Evolutionary conservation across 2,329 filamentous ascomycete genomes (phyloP).

Genomic region (Berkeleyomyces basicola): DNA sequence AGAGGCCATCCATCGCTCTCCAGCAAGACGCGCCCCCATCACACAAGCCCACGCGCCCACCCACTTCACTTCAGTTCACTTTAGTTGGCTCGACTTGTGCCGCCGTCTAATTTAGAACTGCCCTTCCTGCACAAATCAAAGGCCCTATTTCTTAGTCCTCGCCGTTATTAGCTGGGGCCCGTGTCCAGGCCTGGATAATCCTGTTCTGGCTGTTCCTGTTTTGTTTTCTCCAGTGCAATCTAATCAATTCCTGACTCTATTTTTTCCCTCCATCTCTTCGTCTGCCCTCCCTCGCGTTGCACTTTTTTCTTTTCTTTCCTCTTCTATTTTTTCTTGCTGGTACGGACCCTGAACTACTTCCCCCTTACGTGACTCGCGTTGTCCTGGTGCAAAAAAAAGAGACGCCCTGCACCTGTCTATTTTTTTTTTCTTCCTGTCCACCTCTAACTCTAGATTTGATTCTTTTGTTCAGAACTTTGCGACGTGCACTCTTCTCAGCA

Average conservation of each 20-base stretch:
- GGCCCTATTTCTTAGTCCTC: neutral
- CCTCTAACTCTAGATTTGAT: neutral
- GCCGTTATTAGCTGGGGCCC: constrained; percentile 8
- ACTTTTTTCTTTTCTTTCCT: neutral
- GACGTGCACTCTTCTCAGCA: neutral
- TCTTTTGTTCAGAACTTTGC: neutral
- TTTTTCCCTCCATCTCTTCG: constrained; percentile 3
- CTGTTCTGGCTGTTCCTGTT: constrained; percentile 10
- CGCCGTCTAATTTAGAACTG: neutral
- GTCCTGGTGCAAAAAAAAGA: neutral
- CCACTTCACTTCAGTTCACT: neutral
- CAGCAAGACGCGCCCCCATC: neutral
- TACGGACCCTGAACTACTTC: neutral
- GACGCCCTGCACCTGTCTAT: neutral
- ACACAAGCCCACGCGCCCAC: neutral
- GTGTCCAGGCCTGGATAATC: constrained; percentile 3
- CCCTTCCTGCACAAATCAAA: neutral
- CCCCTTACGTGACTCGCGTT: neutral
- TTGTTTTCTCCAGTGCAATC: constrained; percentile 11
- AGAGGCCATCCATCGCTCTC: neutral
- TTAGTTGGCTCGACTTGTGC: no score
- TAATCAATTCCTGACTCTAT: constrained; percentile 4
- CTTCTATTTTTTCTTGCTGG: neutral
- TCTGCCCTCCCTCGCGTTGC: neutral
- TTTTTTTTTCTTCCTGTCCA: neutral